Evolutionary conservation across 176 grass and related monocot species (phyloP).

Genomic region (Raddia distichophylla): DNA sequence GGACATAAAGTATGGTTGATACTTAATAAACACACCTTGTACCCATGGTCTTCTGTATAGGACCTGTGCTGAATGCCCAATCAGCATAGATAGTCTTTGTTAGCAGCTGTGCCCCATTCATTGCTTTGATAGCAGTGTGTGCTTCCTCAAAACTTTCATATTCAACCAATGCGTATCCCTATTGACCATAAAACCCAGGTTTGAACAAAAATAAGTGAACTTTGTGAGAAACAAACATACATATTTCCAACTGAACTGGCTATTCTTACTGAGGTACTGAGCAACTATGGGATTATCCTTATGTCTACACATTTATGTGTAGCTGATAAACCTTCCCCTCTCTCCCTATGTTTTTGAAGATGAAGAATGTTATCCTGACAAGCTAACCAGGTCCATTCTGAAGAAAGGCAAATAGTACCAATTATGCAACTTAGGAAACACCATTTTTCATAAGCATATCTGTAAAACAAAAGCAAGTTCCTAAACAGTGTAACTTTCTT

Average conservation of each 20-base stretch:
- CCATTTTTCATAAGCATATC: neutral
- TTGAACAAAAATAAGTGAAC: constrained; percentile 9
- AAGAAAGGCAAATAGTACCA: constrained; percentile 17
- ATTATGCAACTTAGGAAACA: neutral
- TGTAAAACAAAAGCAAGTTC: neutral
- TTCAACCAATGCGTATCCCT: constrained; percentile 75
- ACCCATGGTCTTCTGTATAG: constrained; percentile 34
- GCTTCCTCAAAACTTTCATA: constrained; percentile 65
- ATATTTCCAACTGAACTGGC: neutral
- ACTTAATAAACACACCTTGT: constrained; percentile 27
- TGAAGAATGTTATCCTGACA: neutral
- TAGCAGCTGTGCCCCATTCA: constrained; percentile 56
- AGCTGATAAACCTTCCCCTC: neutral
- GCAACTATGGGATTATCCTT: neutral
- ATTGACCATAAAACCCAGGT: constrained; percentile 26
- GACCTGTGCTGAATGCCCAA: constrained; percentile 69
- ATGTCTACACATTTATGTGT: neutral
- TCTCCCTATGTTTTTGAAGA: too few species aligned
- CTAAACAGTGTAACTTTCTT: constrained; percentile 12
- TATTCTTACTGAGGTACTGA: neutral
- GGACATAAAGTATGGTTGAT: neutral
- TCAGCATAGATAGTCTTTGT: constrained; percentile 65
- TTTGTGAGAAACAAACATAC: constrained; percentile 14
- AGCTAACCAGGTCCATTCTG: neutral
- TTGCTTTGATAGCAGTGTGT: constrained; percentile 46